A percentile compares a stretch with the other conserved stretches of the same genome.
Conservation (phyloP, 179 eudicot species). For the Beta macrorhiza region DNA sequence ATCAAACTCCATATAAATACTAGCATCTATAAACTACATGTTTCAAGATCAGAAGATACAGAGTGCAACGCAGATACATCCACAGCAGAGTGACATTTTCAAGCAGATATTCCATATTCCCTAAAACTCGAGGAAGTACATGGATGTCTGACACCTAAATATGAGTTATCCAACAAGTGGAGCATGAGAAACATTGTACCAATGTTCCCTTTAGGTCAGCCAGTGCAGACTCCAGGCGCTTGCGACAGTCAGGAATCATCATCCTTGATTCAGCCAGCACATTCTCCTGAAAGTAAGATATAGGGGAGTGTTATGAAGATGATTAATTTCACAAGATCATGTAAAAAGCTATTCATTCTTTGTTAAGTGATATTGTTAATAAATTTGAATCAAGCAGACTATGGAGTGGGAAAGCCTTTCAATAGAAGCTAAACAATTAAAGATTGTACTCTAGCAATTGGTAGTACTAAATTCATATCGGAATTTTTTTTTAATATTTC, state of each 20-base stretch:
- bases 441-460: background rate
- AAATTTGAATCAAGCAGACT: background rate
- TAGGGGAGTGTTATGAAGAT: slow-evolving; percentile 11
- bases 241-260: slow-evolving; percentile 96
- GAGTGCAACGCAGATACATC: background rate
- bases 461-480: background rate
- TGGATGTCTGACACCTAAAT: background rate
- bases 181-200: slow-evolving; percentile 39
- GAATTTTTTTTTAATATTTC: background rate
- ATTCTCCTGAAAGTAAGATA: slow-evolving; percentile 49
- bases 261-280: slow-evolving; percentile 94
- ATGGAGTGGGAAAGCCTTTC: background rate
- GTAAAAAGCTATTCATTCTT: background rate
- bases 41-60: background rate
- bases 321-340: slow-evolving; percentile 2
- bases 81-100: background rate
- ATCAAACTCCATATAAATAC: background rate
- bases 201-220: slow-evolving; percentile 73
- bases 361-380: background rate
- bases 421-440: background rate
- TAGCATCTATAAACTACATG: background rate
- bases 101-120: background rate
- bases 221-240: slow-evolving; percentile 80
- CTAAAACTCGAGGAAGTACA: background rate
- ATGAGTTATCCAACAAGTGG: background rate